phyloP scores from a whole-genome alignment of 805 yeast species.

The Cyberlindnera saturnus region DNA sequence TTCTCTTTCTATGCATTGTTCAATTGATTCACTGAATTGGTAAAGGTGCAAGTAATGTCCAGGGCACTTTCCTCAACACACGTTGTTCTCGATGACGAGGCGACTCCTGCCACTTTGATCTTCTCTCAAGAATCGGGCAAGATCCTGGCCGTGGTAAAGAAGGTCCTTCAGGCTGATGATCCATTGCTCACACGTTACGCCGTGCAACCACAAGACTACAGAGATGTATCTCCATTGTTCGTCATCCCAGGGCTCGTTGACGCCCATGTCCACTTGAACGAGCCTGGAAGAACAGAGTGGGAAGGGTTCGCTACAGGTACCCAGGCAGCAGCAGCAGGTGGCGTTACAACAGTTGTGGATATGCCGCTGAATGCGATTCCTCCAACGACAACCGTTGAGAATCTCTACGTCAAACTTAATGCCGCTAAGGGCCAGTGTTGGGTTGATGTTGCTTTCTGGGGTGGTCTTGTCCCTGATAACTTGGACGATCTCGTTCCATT shows the following conservation, averaged over 20 bases:
- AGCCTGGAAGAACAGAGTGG: constrained; percentile 98
- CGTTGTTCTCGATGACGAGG: constrained; percentile 43
- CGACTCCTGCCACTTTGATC: constrained; percentile 58
- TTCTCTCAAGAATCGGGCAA: constrained; percentile 53
- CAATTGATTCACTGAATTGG: background rate
- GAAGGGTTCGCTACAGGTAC: constrained; percentile 98
- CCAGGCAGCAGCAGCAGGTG: constrained; percentile 90
- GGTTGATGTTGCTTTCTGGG: constrained; percentile 97
- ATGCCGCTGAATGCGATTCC: constrained; percentile 97
- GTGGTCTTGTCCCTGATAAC: constrained; percentile 84
- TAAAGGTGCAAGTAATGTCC: constrained; percentile 5
- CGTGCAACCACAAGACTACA: constrained; percentile 34
- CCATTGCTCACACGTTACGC: constrained; percentile 36
- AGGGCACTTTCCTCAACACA: constrained; percentile 56
- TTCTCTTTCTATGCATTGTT: background rate
- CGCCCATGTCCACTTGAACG: constrained; percentile 90
- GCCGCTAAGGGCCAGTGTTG: constrained; percentile 82
- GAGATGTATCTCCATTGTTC: constrained; percentile 55
- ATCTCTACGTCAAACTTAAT: constrained; percentile 64
- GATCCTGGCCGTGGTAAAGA: constrained; percentile 46
- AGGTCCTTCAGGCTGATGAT: constrained; percentile 33
- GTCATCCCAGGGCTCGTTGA: constrained; percentile 91
- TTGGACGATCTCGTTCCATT: constrained; percentile 64
- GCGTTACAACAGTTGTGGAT: constrained; percentile 91
- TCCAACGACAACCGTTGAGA: constrained; percentile 81